Conservation (phyloP, 805 yeast species). For the Suhomyces faveliae region DNA sequence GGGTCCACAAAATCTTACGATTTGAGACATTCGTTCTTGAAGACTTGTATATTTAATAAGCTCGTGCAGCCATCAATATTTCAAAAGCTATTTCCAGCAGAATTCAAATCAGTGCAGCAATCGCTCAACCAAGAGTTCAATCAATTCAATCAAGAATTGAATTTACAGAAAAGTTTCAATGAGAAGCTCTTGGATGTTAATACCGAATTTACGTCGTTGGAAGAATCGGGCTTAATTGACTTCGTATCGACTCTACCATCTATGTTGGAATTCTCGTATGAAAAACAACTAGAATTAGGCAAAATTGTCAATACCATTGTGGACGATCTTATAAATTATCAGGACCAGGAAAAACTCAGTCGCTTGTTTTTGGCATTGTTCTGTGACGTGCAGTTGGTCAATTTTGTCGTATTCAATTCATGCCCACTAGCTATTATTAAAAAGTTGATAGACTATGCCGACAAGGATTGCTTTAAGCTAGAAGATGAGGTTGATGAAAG, state of each 20-base stretch:
- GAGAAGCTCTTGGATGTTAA: slow-evolving; percentile 34
- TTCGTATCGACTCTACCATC: slow-evolving; percentile 21
- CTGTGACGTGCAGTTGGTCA: slow-evolving; percentile 17
- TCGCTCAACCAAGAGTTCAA: slow-evolving; percentile 26
- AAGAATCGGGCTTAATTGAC: slow-evolving; percentile 37
- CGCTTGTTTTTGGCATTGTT: slow-evolving; percentile 13
- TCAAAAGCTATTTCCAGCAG: slow-evolving; percentile 27
- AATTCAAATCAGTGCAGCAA: slow-evolving; percentile 23
- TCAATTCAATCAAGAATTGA: slow-evolving; percentile 19
- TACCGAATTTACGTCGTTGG: slow-evolving; percentile 40
- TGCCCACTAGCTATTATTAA: slow-evolving; percentile 7
- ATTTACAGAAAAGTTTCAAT: slow-evolving; percentile 23
- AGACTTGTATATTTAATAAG: slow-evolving; percentile 30
- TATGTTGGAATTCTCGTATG: slow-evolving; percentile 22
- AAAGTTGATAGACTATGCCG: slow-evolving; percentile 20
- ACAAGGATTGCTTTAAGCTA: slow-evolving; percentile 18
- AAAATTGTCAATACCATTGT: slow-evolving; percentile 18
- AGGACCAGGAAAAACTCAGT: slow-evolving; percentile 31
- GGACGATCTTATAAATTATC: slow-evolving; percentile 23
- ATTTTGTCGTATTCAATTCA: slow-evolving; percentile 11
- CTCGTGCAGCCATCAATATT: slow-evolving; percentile 25
- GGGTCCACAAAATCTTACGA: slow-evolving; percentile 18
- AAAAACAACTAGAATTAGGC: slow-evolving; percentile 26
- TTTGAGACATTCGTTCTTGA: slow-evolving; percentile 27
- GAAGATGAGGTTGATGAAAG: slow-evolving; percentile 57